These are phyloP conservation scores for Porodaedalea pini DNA, from an alignment of 1,284 basidiomycete genomes.

Conservation along the genomic window DNA sequence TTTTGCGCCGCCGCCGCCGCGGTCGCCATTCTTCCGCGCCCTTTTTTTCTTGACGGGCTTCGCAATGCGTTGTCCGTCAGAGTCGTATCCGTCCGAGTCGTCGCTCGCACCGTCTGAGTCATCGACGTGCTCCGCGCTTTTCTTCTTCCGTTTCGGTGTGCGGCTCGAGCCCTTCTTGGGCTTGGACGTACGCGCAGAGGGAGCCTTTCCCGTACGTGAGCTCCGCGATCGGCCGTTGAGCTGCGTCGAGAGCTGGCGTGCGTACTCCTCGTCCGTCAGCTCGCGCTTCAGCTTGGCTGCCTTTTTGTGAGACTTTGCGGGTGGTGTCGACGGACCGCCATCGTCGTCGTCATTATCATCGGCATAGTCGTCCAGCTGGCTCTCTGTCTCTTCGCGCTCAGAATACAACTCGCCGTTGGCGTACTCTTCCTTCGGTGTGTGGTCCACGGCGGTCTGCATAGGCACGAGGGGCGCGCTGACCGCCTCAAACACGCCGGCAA, in stretches of 20 bases:
- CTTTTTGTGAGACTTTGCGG: conserved; percentile 40
- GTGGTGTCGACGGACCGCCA: conserved; percentile 30
- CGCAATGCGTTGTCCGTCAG: conserved; percentile 13
- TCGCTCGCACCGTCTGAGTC: conserved; percentile 46
- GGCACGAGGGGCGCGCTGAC: conserved; percentile 37
- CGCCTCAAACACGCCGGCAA: conserved; percentile 54
- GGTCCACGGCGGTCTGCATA: neutral
- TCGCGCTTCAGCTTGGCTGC: conserved; percentile 37
- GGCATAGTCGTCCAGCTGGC: conserved; percentile 28
- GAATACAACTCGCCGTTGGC: too few species aligned
- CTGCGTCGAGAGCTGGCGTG: conserved; percentile 66
- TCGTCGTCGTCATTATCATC: conserved; percentile 33
- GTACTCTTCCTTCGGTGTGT: conserved; percentile 18
- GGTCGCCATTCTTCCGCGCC: conserved; percentile 32
- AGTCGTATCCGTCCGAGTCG: conserved; percentile 36
- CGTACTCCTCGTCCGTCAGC: conserved; percentile 62
- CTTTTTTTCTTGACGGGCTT: conserved; percentile 32
- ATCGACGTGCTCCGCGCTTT: conserved; percentile 54
- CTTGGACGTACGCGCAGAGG: conserved; percentile 30
- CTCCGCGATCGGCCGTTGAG: conserved; percentile 63
- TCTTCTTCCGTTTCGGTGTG: conserved; percentile 43
- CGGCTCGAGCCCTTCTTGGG: conserved; percentile 39
- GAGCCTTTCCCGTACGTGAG: conserved; percentile 31
- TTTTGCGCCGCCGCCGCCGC: conserved; percentile 32
- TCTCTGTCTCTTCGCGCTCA: too few species aligned